Evolutionary conservation across 148 eudicot genomes (phyloP), one percentile per base, ranked within the genome.

Genomic region (Vaccinium corymbosum): DNA sequence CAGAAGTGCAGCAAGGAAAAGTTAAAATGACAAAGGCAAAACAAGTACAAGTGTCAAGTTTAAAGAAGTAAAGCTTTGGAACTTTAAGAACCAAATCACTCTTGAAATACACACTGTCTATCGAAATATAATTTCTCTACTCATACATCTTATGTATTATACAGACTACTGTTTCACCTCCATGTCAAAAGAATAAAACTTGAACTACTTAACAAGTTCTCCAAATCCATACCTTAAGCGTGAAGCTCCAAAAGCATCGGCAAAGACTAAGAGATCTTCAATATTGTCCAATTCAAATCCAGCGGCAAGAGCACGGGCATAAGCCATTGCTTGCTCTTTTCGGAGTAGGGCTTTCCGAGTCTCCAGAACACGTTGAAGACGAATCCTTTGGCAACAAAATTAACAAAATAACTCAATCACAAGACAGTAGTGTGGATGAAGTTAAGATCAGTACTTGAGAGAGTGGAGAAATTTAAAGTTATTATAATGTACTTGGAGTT

Each of bases 281-380:
- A 89, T 81, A 72, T 81, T 77, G 55, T 89, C 91, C 73, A 89
- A 87, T 59, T 91, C 91, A 81, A 88, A 91, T 82, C 93, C 93
- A 71, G 91, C 93, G 53, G 87, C 93, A 72, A 88, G 89, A 70
- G 93, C 93, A 82, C 93, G 91, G 49, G 91, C 91, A 81, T 89
- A 91, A 86, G 90, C 93, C 93, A 91, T 91, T 76, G 93, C 93
- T 82, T 91, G 93, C 76, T 91, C 93, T 88, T 91, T 91, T 81
- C 78, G 83, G 15, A 91, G 90, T 80, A 91, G 81, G 12, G 88
- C 86, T 84, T 91, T 91, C 56, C 93, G 91, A 46, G 91, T 85
- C 84, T 88, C 91, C 81, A 91, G 72, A 68, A 85, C 76, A 48
- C 91, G 89, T 87, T 91, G 91, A 71, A 91, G 91, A 42, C 84